phyloP scores from a whole-genome alignment of 2,329 filamentous ascomycete genomes.

The Fusarium heterosporum region DNA sequence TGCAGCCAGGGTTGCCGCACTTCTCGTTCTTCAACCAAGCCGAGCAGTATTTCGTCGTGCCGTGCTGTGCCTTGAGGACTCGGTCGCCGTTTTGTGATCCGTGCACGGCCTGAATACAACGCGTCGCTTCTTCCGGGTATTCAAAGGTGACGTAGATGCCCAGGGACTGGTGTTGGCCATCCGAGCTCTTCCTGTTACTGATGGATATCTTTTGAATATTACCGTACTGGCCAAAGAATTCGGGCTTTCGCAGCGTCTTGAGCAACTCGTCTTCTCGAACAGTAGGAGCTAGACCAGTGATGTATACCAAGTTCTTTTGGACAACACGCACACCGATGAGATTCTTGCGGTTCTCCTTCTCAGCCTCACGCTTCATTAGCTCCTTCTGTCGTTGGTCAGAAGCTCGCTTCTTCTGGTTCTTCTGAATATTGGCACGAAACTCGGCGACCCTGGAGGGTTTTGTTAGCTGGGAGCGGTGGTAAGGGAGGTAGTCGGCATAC shows the following conservation, averaged over 20 bases:
- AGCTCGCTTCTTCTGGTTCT: constrained; percentile 93
- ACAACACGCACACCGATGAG: constrained; percentile 94
- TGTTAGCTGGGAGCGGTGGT: constrained; percentile 34
- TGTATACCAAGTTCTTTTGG: constrained; percentile 98
- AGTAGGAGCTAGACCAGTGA: constrained; percentile 91
- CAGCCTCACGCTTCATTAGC: constrained; percentile 93
- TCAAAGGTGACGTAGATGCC: constrained; percentile 99
- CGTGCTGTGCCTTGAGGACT: constrained; percentile 79
- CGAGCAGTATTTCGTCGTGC: constrained; percentile 98
- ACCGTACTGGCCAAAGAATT: constrained; percentile 98
- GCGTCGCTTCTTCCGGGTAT: constrained; percentile 87
- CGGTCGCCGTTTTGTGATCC: constrained; percentile 92
- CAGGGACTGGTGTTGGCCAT: constrained; percentile 84
- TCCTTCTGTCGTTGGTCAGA: constrained; percentile 89
- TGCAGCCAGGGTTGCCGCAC: constrained; percentile 95
- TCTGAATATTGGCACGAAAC: constrained; percentile 82
- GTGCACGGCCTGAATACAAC: constrained; percentile 92
- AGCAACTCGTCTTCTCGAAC: constrained; percentile 93
- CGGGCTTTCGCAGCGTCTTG: constrained; percentile 86
- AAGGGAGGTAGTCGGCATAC: constrained; percentile 64
- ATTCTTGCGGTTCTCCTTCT: constrained; percentile 95
- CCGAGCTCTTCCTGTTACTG: constrained; percentile 87
- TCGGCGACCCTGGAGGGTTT: constrained; percentile 70
- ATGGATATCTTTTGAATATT: constrained; percentile 99
- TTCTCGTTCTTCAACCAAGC: constrained; percentile 94